Conservation (phyloP, 805 yeast species). For the Teunomyces panamensis region DNA sequence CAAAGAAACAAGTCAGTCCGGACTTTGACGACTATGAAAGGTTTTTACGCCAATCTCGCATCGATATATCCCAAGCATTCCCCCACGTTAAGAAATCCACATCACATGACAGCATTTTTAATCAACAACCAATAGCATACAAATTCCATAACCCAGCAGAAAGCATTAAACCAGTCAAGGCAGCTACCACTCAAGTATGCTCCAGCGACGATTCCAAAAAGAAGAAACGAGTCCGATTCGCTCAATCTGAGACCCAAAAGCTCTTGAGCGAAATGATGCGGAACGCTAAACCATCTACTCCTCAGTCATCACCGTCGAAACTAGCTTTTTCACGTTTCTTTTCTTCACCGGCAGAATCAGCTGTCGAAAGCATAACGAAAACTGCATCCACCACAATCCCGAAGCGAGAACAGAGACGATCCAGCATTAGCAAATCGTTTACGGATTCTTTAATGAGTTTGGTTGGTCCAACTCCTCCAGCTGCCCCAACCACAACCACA, state of each 20-base stretch:
- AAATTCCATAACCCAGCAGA: conserved; percentile 40
- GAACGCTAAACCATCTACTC: conserved; percentile 7
- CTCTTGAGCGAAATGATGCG: conserved; percentile 17
- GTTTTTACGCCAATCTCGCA: conserved; percentile 32
- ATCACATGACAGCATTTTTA: conserved; percentile 24
- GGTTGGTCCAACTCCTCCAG: conserved; percentile 11
- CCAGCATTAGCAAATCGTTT: conserved; percentile 22
- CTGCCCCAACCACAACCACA: background rate
- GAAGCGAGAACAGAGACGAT: background rate
- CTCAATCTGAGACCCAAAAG: conserved; percentile 12
- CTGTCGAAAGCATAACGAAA: background rate
- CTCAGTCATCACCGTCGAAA: conserved; percentile 8
- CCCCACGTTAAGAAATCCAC: conserved; percentile 25
- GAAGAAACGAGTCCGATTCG: conserved; percentile 1
- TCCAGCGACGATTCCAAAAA: background rate
- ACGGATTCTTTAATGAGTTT: conserved; percentile 27
- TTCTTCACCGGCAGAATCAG: conserved; percentile 16
- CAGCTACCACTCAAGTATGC: background rate
- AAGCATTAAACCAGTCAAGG: conserved; percentile 16
- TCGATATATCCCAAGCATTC: conserved; percentile 28
- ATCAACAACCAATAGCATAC: conserved; percentile 7
- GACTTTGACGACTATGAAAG: conserved; percentile 28
- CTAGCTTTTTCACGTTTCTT: conserved; percentile 17
- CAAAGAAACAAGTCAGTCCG: conserved; percentile 8
- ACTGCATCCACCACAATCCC: background rate